These are phyloP conservation scores for Fraxinus xanthoxyloides DNA, from an alignment of 305 asterid species.

Conservation along the genomic window DNA sequence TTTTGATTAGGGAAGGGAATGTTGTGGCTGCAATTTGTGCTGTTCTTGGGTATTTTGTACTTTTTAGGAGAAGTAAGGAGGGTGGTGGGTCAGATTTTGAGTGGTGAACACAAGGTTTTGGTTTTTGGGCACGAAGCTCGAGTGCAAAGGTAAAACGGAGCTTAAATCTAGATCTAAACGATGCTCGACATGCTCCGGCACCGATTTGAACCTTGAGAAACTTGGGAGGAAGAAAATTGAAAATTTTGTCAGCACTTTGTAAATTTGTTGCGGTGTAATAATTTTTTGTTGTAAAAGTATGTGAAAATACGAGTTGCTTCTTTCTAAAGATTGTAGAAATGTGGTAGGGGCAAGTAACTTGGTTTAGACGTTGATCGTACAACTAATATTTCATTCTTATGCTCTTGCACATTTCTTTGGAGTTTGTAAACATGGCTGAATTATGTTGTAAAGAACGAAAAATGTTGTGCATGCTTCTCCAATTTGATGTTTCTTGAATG, in stretches of 20 bases:
- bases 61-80: slow-evolving; percentile 25
- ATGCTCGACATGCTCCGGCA: background rate
- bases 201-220: background rate
- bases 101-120: background rate
- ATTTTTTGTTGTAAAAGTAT: background rate
- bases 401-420: background rate
- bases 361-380: background rate
- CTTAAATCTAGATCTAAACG: background rate
- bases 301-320: background rate
- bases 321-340: background rate
- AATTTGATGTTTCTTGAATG: background rate
- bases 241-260: background rate
- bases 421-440: background rate
- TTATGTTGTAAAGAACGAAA: background rate
- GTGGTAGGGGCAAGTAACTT: background rate
- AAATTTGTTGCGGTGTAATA: background rate
- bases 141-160: background rate
- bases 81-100: slow-evolving; percentile 6
- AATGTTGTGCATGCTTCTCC: background rate
- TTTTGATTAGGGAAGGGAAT: slow-evolving; percentile 48
- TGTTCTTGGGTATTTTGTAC: slow-evolving; percentile 41
- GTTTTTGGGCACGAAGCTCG: background rate
- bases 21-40: slow-evolving; percentile 50
- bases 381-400: background rate
- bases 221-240: background rate